Evolutionary conservation across 345 rosid genomes (phyloP).

Genomic region (Lumnitzera racemosa): DNA sequence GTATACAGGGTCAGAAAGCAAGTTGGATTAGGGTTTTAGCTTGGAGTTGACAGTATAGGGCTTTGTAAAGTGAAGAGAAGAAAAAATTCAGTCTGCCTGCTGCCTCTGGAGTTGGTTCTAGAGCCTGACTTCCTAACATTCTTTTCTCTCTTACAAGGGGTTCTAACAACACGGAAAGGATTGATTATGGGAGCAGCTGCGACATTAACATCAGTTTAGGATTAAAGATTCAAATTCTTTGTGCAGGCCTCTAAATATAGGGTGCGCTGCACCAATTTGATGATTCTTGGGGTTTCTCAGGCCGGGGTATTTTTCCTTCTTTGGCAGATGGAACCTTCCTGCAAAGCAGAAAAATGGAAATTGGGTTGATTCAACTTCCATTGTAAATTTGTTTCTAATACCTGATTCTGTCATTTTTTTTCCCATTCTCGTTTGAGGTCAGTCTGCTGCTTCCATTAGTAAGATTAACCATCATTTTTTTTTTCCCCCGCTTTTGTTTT

Average conservation of each 20-base stretch:
- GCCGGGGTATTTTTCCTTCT: slow-evolving; percentile 39
- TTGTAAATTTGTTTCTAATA: slow-evolving; percentile 27
- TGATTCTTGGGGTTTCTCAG: slow-evolving; percentile 47
- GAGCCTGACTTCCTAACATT: slow-evolving; percentile 43
- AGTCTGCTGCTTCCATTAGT: slow-evolving; percentile 31
- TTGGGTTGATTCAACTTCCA: slow-evolving; percentile 17
- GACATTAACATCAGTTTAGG: slow-evolving; percentile 22
- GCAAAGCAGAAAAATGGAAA: slow-evolving; percentile 29
- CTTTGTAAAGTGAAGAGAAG: slow-evolving; percentile 2
- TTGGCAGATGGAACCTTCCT: slow-evolving; percentile 41
- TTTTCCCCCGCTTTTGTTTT: slow-evolving; percentile 22
- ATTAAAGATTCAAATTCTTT: slow-evolving; percentile 24
- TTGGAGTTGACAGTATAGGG: slow-evolving; percentile 12
- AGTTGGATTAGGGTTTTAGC: slow-evolving; percentile 19
- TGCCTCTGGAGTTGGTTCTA: slow-evolving; percentile 21
- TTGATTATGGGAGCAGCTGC: slow-evolving; percentile 40
- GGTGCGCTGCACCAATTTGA: slow-evolving; percentile 21
- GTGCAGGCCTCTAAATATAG: slow-evolving; percentile 39
- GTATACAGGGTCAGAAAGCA: slow-evolving; percentile 33
- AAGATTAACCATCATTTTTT: slow-evolving; percentile 22
- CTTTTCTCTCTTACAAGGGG: slow-evolving; percentile 32
- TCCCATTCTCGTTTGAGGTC: slow-evolving; percentile 12
- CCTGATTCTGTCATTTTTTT: slow-evolving; percentile 9
- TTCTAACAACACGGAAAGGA: slow-evolving; percentile 37
- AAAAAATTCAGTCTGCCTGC: slow-evolving; percentile 13